Evolutionary conservation across 352 stramenopile genomes (phyloP), one percentile per base, ranked within the genome.

Genomic region (Phytopythium montanum): DNA sequence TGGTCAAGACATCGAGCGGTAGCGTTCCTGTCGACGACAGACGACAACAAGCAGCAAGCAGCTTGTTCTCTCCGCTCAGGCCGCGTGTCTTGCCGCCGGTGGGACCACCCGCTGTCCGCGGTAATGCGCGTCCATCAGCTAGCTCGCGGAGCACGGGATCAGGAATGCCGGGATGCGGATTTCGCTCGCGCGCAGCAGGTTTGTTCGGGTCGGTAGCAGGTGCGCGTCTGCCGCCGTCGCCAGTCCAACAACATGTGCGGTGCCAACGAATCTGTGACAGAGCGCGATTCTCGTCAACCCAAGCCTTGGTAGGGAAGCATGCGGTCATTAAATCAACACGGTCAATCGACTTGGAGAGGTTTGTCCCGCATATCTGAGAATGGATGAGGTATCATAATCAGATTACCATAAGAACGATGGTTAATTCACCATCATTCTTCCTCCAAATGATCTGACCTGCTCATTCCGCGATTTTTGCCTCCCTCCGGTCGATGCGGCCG

Each of bases 71-170:
- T 52, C 46, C 9, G 33, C 31, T 28, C 14, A 16, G 1, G 12
- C 33, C 26, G 13, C 7, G 18, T 49, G 41, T 60, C 19, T 25
- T n/a, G 23, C n/a, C 10, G 13, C 12, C 8, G 13, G 48, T 21
- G 21, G 31, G 4, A 39, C 29, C 33, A 19, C 6, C 5, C 38
- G 41, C 23, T 57, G 41, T 6, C 56, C 71, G 57, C 72, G 62
- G 33, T 86, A 86, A 56, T 69, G 73, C n/a, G 56, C 63, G 62
- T 86, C 75, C 73, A 86, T 86, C n/a, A 86, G 60, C 42, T 75
- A 59, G 46, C 68, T 67, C 56, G 65, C 73, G 26, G 76, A 86
- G 60, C 72, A 74, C 44, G 76, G 76, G 59, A 86, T 86, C 33
- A 86, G 70, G 65, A 86, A 86, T 56, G 54, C 66, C 42, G 76